Base-by-base conservation (phyloP, 768 basidiomycete genomes). In the Termitomyces bulborhizus region DNA sequence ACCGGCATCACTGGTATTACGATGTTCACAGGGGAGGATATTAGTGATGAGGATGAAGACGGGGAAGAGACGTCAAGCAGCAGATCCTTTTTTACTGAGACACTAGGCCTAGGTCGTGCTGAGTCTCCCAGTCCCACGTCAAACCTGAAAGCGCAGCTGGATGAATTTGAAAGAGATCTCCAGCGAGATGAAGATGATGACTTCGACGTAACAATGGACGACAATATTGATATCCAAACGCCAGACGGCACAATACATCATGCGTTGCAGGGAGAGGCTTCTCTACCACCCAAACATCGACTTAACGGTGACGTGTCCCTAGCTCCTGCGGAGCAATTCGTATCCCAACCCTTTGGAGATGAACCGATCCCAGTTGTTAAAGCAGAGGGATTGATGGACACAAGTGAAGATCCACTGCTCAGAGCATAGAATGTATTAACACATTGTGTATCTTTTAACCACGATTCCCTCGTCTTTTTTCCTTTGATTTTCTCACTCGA, bases 321-420 rank as follows among this genome's bases (percentile, higher is more conserved):
- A 16, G 53, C 70, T 24, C 74, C 77, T 5, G 75, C 75, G 27
- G 69, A 72, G 54, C 86, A 86, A 62, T 69, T 83, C 41, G 67
- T 73, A 18, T 71, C 78, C 6, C 65, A 71, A 37, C 80, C 84
- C 12, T 70, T 73, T 49, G 83, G 82, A 29, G 84, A 86, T 58
- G 76, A 71, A 52, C 76, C 77, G 29, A 73, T 77, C 57, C 73
- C 81, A 5, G 79, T 76, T 11, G 71, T 78, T n/a, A 74, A 77
- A 64, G 77, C 71, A 31, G 86, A 89, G 63, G 85, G 84, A n/a
- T 72, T 87, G 37, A 69, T 84, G 68, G 83, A 88, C 64, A 68
- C 72, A 54, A 85, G 80, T 65, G 85, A 88, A 71, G 80, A 81
- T 66, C 82, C 84, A 8, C 54, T 74, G 60, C 50, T 64, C 51